Evolutionary conservation across 345 rosid species (phyloP).

Genomic region (Salix purpurea): DNA sequence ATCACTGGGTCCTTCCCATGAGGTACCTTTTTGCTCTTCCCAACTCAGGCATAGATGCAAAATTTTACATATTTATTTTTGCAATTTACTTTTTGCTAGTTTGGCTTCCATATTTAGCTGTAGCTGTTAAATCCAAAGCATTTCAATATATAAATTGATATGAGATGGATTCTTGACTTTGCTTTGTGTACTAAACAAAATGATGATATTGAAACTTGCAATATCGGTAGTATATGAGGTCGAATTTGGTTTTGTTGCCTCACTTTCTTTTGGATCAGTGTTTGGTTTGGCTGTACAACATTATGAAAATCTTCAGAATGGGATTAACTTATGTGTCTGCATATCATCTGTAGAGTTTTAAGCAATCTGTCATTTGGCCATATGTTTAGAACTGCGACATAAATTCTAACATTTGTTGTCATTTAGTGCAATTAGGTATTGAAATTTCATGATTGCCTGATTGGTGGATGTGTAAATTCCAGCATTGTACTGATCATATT

Average conservation of each 20-base stretch:
- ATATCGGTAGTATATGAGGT: background rate
- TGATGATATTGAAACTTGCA: background rate
- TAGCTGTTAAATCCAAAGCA: background rate
- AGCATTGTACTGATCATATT: background rate
- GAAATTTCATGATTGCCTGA: background rate
- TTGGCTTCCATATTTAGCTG: background rate
- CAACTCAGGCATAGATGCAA: background rate
- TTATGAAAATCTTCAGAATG: background rate
- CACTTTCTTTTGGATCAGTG: background rate
- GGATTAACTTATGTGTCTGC: background rate
- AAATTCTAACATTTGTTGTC: background rate
- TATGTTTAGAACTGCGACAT: background rate
- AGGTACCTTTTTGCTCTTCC: conserved; percentile 39
- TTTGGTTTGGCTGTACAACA: background rate
- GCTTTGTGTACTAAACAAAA: background rate
- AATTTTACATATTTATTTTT: background rate
- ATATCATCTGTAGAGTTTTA: background rate
- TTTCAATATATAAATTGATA: too few species aligned
- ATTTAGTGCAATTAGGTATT: background rate
- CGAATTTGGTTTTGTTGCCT: background rate
- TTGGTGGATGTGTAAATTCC: background rate
- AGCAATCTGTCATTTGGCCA: background rate
- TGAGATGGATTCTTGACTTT: background rate
- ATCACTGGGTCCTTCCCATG: conserved; percentile 61
- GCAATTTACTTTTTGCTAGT: background rate